Conservation (phyloP, 352 stramenopile genomes). For the Phytophthora capsici region DNA sequence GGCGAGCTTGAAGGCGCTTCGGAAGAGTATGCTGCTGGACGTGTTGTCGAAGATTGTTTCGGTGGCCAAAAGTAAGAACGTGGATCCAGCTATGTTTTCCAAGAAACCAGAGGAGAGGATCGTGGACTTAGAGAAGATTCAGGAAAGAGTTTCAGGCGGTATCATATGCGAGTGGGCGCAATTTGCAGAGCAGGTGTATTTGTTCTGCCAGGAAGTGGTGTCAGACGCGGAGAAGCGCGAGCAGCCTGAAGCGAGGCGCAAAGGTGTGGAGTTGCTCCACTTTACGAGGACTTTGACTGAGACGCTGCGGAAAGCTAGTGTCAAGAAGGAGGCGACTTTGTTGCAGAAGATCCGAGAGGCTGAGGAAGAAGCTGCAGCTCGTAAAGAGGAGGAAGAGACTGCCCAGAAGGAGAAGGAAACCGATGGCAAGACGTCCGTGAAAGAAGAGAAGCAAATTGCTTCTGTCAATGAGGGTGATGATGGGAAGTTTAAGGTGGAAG, state of each 20-base stretch:
- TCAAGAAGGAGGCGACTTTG: constrained; percentile 69
- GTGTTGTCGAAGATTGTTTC: constrained; percentile 85
- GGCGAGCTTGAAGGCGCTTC: constrained; percentile 51
- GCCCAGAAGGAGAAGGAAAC: constrained; percentile 5
- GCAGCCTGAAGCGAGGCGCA: constrained; percentile 66
- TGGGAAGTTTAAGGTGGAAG: neutral
- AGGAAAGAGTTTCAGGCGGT: constrained; percentile 41
- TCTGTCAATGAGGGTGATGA: neutral
- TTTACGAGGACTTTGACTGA: constrained; percentile 79
- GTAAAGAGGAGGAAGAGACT: constrained; percentile 22
- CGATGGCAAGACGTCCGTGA: no score
- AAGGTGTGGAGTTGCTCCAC: constrained; percentile 76
- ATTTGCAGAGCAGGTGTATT: constrained; percentile 74
- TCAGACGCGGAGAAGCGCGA: constrained; percentile 56
- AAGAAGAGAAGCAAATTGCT: constrained; percentile 5
- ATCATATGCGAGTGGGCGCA: constrained; percentile 65
- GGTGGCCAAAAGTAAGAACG: constrained; percentile 75
- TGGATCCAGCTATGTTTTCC: constrained; percentile 68
- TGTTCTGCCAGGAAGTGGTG: constrained; percentile 81
- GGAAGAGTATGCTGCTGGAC: constrained; percentile 79
- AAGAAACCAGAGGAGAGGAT: constrained; percentile 26
- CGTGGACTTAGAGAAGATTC: constrained; percentile 65
- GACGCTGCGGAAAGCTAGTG: constrained; percentile 70
- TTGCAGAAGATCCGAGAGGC: constrained; percentile 48
- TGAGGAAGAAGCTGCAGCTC: constrained; percentile 23